Percentiles rank a stretch among this genome's conserved stretches.
Evolutionary conservation across 495 filamentous ascomycete species (phyloP).

Genomic region (Tuber magnatum): DNA sequence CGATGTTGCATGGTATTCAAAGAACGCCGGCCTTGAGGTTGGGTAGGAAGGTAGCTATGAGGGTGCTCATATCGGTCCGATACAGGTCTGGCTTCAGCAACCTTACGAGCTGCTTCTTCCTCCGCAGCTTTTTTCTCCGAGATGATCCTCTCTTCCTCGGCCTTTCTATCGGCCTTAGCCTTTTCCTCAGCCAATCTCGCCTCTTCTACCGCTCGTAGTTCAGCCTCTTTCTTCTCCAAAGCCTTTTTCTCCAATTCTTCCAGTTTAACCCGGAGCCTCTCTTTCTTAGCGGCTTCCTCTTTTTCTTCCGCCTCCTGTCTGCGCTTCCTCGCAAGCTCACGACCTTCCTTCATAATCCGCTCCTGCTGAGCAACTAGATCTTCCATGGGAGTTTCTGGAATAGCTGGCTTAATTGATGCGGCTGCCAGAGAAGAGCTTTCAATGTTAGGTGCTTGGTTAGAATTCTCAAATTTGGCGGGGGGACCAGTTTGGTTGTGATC

Average conservation of each 20-base stretch:
- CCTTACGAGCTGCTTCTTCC: conserved; percentile 22
- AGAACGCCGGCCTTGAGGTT: conserved; percentile 19
- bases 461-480: not conserved
- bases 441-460: not conserved
- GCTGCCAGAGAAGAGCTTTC: not conserved
- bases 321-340: conserved; percentile 68
- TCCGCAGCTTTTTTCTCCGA: conserved; percentile 24
- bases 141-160: conserved; percentile 35
- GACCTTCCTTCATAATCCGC: conserved; percentile 74
- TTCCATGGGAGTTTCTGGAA: conserved; percentile 48
- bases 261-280: conserved; percentile 76
- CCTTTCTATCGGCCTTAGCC: conserved; percentile 36
- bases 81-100: conserved; percentile 10
- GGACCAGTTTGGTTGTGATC: not conserved
- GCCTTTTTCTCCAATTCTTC: conserved; percentile 66
- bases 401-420: not conserved
- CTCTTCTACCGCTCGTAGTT: conserved; percentile 47
- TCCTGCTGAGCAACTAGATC: conserved; percentile 65
- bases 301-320: conserved; percentile 70
- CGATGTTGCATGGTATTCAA: conserved; percentile 18
- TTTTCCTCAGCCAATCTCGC: conserved; percentile 45
- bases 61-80: conserved; percentile 20
- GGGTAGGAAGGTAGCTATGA: conserved; percentile 16
- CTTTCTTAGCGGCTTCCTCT: conserved; percentile 70
- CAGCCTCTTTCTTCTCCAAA: conserved; percentile 59